Conservation (phyloP, 2,329 filamentous ascomycete genomes). For the Xylariales sp. region DNA sequence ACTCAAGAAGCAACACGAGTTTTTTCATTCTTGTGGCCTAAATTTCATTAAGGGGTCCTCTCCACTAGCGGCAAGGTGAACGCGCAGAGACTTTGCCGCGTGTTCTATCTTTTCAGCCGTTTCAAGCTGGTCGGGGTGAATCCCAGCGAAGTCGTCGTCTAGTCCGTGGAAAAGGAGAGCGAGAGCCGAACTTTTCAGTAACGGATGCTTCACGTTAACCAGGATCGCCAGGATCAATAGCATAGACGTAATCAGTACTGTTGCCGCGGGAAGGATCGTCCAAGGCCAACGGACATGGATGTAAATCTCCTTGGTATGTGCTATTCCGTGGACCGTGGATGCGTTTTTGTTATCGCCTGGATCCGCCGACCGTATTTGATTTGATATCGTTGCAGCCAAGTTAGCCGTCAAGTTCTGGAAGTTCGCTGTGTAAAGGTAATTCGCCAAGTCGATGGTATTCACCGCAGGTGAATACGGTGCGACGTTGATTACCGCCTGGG, state of each 20-base stretch:
- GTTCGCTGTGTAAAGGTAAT: slow-evolving; percentile 1
- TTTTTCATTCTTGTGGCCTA: too few relatives aligned
- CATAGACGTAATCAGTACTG: slow-evolving; percentile 6
- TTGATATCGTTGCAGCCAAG: too few relatives aligned
- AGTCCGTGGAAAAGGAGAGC: too few relatives aligned
- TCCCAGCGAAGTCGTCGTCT: too few relatives aligned
- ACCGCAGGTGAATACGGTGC: slow-evolving; percentile 5
- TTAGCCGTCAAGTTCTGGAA: too few relatives aligned
- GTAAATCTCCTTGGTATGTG: slow-evolving; percentile 9
- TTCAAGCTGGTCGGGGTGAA: too few relatives aligned
- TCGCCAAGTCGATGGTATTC: slow-evolving; percentile 1
- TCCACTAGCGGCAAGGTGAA: too few relatives aligned
- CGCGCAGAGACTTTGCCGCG: too few relatives aligned
- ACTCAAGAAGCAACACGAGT: too few relatives aligned
- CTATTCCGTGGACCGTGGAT: background rate
- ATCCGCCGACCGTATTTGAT: slow-evolving; percentile 1
- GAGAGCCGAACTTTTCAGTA: too few relatives aligned
- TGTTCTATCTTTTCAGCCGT: too few relatives aligned
- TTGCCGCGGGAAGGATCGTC: slow-evolving; percentile 2
- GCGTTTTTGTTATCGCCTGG: slow-evolving; percentile 15
- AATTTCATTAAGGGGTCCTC: too few relatives aligned
- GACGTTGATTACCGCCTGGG: background rate
- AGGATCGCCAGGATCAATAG: slow-evolving; percentile 1
- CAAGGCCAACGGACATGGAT: slow-evolving; percentile 16
- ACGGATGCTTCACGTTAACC: slow-evolving; percentile 16